Evolutionary conservation across 1,139 yeast species (phyloP).

Genomic region (Sugiyamaella castrensis): DNA sequence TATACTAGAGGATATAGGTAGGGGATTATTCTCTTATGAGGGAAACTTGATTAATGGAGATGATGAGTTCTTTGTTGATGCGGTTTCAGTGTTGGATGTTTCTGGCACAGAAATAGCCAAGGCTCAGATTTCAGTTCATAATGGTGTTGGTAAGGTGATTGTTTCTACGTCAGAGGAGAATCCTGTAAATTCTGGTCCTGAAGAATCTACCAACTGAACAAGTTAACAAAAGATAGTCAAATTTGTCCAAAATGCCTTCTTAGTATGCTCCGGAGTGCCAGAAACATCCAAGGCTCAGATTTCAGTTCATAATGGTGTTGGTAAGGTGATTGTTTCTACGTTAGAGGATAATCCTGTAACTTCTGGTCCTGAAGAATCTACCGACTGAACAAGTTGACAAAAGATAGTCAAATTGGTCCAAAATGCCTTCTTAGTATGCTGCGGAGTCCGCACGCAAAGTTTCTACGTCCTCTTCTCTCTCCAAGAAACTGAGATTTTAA

Average conservation of each 20-base stretch:
- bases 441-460: no score
- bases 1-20: slow-evolving; percentile 16
- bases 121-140: slow-evolving; percentile 18
- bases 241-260: no score
- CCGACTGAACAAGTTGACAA: no score
- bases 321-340: slow-evolving; percentile 16
- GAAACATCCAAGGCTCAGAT: slow-evolving; percentile 20
- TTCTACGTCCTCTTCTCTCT: no score
- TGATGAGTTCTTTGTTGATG: slow-evolving; percentile 22
- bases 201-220: no score
- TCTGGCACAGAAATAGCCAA: slow-evolving; percentile 20
- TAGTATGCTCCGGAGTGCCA: neutral
- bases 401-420: no score
- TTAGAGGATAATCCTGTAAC: no score
- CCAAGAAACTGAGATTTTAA: no score
- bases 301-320: slow-evolving; percentile 19
- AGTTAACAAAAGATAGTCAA: no score
- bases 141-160: slow-evolving; percentile 21
- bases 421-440: no score
- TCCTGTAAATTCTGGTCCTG: no score
- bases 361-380: no score
- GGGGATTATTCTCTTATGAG: slow-evolving; percentile 17
- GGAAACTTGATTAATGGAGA: slow-evolving; percentile 20
- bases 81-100: slow-evolving; percentile 22
- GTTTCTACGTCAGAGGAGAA: slow-evolving; percentile 1